Conservation (phyloP, 2,329 filamentous ascomycete genomes). For the Graphilbum fragrans region DNA sequence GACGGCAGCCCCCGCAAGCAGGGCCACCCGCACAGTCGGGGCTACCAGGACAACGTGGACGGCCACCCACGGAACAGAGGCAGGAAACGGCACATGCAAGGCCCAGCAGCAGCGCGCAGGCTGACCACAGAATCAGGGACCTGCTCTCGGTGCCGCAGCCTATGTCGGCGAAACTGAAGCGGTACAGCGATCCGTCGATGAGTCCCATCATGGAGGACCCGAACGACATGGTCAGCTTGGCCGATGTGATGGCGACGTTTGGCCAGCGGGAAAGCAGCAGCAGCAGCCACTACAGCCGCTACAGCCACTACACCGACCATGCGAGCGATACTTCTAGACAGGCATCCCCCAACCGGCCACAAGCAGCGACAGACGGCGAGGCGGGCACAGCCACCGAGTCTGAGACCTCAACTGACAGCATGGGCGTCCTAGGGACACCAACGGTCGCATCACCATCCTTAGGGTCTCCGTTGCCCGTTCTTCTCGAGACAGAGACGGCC, state of each 20-base stretch:
- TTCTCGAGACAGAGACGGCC: too few species aligned
- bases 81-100: not conserved
- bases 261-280: not conserved
- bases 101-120: not conserved
- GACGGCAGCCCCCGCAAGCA: too few species aligned
- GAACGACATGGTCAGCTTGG: slow-evolving; percentile 2
- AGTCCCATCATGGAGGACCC: slow-evolving; percentile 7
- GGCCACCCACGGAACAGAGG: not conserved
- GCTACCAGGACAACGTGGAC: slow-evolving; percentile 1
- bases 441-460: too few species aligned
- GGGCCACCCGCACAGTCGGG: too few species aligned
- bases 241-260: not conserved
- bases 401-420: too few species aligned
- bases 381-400: too few species aligned
- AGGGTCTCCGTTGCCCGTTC: too few species aligned
- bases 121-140: not conserved
- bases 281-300: not conserved
- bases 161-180: not conserved
- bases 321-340: too few species aligned
- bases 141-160: not conserved
- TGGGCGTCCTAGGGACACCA: too few species aligned
- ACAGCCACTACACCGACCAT: slow-evolving; percentile 1
- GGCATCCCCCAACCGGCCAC: too few species aligned
- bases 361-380: too few species aligned
- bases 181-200: slow-evolving; percentile 5